Evolutionary conservation across 139 green algal genomes (phyloP).

Genomic region (Pleodorina starrii): DNA sequence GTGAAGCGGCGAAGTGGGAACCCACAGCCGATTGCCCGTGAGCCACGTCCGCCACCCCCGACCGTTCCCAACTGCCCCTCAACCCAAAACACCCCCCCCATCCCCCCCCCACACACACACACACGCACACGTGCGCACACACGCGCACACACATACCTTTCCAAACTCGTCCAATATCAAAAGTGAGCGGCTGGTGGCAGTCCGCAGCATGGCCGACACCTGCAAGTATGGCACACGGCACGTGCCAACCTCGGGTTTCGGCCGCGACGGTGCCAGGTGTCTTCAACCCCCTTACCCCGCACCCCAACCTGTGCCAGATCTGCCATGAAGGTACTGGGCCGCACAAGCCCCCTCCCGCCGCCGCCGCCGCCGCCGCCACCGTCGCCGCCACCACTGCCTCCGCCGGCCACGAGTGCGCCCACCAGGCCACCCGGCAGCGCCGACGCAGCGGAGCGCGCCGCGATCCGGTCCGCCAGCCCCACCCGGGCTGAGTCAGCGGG

Average conservation of each 20-base stretch:
- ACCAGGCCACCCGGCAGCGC: constrained; percentile 15
- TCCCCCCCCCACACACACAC: no score
- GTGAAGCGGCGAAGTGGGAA: no score
- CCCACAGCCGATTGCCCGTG: no score
- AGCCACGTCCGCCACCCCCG: no score
- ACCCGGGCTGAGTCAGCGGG: constrained; percentile 70
- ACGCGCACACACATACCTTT: no score
- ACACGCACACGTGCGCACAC: no score
- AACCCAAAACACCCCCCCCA: no score
- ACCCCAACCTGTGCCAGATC: constrained; percentile 83
- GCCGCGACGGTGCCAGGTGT: neutral
- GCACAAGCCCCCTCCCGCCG: constrained; percentile 51
- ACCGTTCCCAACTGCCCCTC: no score
- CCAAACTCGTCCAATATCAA: constrained; percentile 97
- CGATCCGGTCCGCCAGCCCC: constrained; percentile 90
- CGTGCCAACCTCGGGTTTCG: neutral
- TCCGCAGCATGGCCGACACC: constrained; percentile 81
- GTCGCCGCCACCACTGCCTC: constrained; percentile 52
- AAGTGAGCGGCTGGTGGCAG: constrained; percentile 84
- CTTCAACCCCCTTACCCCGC: neutral
- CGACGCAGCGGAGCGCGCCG: constrained; percentile 55
- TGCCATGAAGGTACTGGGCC: constrained; percentile 83
- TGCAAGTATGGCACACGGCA: constrained; percentile 24
- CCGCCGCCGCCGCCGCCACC: constrained; percentile 54
- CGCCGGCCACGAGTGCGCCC: neutral